phyloP scores from a whole-genome alignment of 345 rosid genomes.

The Citrus mangshanensis region DNA sequence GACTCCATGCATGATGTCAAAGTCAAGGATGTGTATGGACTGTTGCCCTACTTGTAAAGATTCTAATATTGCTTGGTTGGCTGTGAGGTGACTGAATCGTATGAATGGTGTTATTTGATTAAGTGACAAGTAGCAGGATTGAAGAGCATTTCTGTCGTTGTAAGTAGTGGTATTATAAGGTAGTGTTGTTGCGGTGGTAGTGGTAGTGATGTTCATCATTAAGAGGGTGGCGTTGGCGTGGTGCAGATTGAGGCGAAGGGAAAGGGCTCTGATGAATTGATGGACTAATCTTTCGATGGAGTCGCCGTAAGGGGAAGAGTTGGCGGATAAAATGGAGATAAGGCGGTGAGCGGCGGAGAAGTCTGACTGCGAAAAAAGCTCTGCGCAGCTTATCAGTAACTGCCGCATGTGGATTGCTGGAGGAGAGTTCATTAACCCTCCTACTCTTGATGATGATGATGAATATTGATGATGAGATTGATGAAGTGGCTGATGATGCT shows the following conservation, averaged over 20 bases:
- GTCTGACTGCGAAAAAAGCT: slow-evolving; percentile 64
- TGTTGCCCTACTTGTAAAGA: slow-evolving; percentile 54
- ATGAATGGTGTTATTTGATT: slow-evolving; percentile 90
- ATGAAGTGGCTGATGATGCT: not conserved
- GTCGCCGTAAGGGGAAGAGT: slow-evolving; percentile 78
- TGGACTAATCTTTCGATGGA: slow-evolving; percentile 67
- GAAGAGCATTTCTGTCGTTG: slow-evolving; percentile 17
- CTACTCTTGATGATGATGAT: too few relatives aligned
- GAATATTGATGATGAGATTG: too few relatives aligned
- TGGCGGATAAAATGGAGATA: slow-evolving; percentile 45
- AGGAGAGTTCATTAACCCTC: slow-evolving; percentile 1
- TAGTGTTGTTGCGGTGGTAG: not conserved
- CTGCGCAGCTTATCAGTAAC: slow-evolving; percentile 65
- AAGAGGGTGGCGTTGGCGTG: slow-evolving; percentile 12
- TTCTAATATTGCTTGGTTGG: slow-evolving; percentile 91
- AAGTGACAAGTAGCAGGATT: slow-evolving; percentile 76
- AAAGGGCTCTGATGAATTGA: slow-evolving; percentile 79
- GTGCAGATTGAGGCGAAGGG: slow-evolving; percentile 53
- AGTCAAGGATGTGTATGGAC: slow-evolving; percentile 76
- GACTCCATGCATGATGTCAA: slow-evolving; percentile 95
- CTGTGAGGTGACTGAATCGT: slow-evolving; percentile 85
- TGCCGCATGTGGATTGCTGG: slow-evolving; percentile 61
- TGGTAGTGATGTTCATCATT: slow-evolving; percentile 7
- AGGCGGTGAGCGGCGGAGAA: slow-evolving; percentile 72
- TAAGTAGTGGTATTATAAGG: not conserved